Evolutionary conservation across 306 rosid genomes (phyloP).

Genomic region (cucumber (Cucumis sativus)): Cucumber_9930_V3 NC_026655.2:1900501-1901000

Average conservation of each 20-base stretch:
- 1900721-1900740: background rate
- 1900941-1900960: background rate
- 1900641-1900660: background rate
- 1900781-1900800: background rate
- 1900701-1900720: background rate
- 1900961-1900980: background rate
- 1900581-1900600: background rate
- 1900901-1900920: background rate
- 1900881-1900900: background rate
- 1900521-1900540: background rate
- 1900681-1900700: background rate
- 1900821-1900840: background rate
- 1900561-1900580: background rate
- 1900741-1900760: background rate
- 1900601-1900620: background rate
- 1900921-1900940: background rate
- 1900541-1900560: background rate
- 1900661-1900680: background rate
- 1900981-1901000: background rate
- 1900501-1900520: background rate
- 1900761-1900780: background rate
- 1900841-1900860: background rate
- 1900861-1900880: background rate
- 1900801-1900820: constrained; percentile 2
- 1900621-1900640: background rate